Evolutionary conservation across 2,329 filamentous ascomycete species (phyloP).

Genomic region (Sporothrix inflata): DNA sequence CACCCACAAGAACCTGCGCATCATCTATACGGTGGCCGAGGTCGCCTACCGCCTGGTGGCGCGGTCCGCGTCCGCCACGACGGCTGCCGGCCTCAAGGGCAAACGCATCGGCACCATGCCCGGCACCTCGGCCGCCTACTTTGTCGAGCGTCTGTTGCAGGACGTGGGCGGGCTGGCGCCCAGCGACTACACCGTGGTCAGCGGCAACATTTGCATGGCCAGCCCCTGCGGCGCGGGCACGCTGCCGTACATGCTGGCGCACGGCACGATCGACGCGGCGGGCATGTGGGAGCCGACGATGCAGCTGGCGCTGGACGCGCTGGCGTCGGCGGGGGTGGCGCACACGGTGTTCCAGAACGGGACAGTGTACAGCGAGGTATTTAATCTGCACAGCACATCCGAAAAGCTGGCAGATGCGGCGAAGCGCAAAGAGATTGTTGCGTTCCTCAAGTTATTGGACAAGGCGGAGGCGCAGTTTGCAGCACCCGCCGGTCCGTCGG

Average conservation of each 20-base stretch:
- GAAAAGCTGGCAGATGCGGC: constrained; percentile 40
- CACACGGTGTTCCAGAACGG: constrained; percentile 40
- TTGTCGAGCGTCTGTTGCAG: constrained; percentile 39
- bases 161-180: constrained; percentile 37
- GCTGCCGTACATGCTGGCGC: constrained; percentile 39
- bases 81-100: constrained; percentile 39
- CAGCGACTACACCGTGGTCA: constrained; percentile 39
- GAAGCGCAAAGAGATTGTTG: constrained; percentile 40
- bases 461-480: constrained; percentile 40
- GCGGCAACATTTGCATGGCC: constrained; percentile 38
- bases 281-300: constrained; percentile 44
- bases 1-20: constrained; percentile 39
- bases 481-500: constrained; percentile 31
- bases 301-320: constrained; percentile 38
- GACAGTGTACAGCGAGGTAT: constrained; percentile 42
- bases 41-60: constrained; percentile 43
- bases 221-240: constrained; percentile 39
- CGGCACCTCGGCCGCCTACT: constrained; percentile 42
- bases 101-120: constrained; percentile 41
- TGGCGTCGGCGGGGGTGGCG: constrained; percentile 34
- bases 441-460: constrained; percentile 39
- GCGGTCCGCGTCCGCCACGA: constrained; percentile 36
- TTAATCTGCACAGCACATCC: constrained; percentile 41
- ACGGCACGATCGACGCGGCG: constrained; percentile 40
- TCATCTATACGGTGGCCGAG: constrained; percentile 41